Conservation (phyloP, 768 basidiomycete genomes). For the Xerocomus spinulosus region DNA sequence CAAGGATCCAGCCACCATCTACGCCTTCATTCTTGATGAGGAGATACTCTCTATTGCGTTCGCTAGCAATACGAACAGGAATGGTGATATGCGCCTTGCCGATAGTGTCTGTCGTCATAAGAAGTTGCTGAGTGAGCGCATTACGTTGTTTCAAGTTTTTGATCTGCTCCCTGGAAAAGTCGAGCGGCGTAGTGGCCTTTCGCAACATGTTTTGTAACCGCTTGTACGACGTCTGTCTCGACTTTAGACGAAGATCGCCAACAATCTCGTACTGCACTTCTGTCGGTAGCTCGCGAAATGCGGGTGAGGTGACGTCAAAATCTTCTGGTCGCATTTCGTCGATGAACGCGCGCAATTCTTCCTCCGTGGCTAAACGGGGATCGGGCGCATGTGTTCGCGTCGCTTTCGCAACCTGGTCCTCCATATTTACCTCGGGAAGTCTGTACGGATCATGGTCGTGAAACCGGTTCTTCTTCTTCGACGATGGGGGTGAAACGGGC, state of each 20-base stretch:
- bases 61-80: conserved; percentile 91
- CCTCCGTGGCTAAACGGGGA: conserved; percentile 93
- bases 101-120: conserved; percentile 88
- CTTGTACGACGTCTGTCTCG: conserved; percentile 88
- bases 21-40: conserved; percentile 86
- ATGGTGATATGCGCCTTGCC: conserved; percentile 87
- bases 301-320: conserved; percentile 85
- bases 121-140: conserved; percentile 84
- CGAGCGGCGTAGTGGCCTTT: conserved; percentile 74
- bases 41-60: conserved; percentile 92
- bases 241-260: conserved; percentile 91
- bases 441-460: conserved; percentile 87
- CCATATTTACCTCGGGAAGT: conserved; percentile 80
- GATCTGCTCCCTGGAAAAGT: conserved; percentile 97
- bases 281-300: conserved; percentile 88
- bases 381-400: conserved; percentile 66
- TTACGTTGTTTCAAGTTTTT: conserved; percentile 86
- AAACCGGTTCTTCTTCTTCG: conserved; percentile 59
- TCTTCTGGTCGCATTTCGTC: conserved; percentile 96
- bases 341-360: conserved; percentile 88
- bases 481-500: conserved; percentile 41
- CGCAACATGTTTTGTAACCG: conserved; percentile 89
- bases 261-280: conserved; percentile 98
- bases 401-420: conserved; percentile 55
- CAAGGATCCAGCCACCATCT: conserved; percentile 91